Evolutionary conservation across 2,329 filamentous ascomycete species (phyloP), one percentile per base, ranked within the genome.

Genomic region (Fusarium gaditjirri): DNA sequence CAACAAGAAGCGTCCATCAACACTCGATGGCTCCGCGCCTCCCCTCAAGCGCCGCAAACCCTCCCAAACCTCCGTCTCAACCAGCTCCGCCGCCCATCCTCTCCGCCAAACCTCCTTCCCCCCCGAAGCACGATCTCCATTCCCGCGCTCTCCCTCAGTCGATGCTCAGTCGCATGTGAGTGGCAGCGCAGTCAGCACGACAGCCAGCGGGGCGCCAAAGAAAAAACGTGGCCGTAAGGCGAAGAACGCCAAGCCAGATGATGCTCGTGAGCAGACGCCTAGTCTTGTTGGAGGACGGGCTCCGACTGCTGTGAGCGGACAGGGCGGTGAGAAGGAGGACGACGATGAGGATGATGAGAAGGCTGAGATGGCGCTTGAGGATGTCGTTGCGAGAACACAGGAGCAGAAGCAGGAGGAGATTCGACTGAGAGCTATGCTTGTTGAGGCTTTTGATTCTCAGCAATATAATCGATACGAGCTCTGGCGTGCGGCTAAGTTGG

Each of bases 21-120:
- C 88, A 25, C 80, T 91, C 61, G 86, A 87, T 55, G 86, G 87
- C 59, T 83, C 85, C 14, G 85, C 85, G 39, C 83, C 85, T 49
- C 83, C 82, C 6, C 80, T 84, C 50, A 94, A 94, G 79, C 90
- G 91, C 50, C 91, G 93, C 77, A 95, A 95, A 78, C 86, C 90
- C 71, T 90, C 90, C 7, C 83, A 86, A 31, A 81, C 86, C 13
- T 89, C 88, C 12, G 74, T 78, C 21, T 88, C 88, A 6, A 84
- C 88, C 27, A 66, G 65, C 3, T 84, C 88, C 23, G 72, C 65
- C 5, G 84, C 87, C 1, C 92, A 94, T 72, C 92, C 92, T 3
- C 88, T 96, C 4, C 92, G 93, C 42, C 92, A 94, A 77, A 95
- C 94, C 8, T 94, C 93, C 0, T 96, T 94, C 78, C 92, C 93